Evolutionary conservation across 129 eudicot species (phyloP).

Genomic region (Flaveria brownii): DNA sequence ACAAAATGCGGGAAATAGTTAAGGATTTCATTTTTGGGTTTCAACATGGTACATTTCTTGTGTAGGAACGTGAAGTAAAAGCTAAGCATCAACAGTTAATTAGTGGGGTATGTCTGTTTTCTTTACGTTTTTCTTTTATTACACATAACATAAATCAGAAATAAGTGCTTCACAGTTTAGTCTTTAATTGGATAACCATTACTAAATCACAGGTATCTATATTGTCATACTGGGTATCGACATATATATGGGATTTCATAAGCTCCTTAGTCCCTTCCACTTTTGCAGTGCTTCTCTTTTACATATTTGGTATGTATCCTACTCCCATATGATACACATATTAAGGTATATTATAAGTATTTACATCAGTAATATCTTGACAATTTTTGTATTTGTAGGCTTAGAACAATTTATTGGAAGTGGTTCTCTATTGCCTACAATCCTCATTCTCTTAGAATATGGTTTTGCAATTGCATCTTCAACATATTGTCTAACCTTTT

Average conservation of each 20-base stretch:
- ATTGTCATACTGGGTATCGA: slow-evolving; percentile 84
- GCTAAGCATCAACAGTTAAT: slow-evolving; percentile 97
- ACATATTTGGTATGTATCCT: slow-evolving; percentile 70
- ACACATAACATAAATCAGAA: slow-evolving; percentile 10
- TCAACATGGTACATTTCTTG: slow-evolving; percentile 14
- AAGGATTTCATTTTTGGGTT: slow-evolving; percentile 6
- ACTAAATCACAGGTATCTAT: slow-evolving; percentile 75
- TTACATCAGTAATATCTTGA: slow-evolving; percentile 25
- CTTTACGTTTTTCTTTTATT: slow-evolving; percentile 16
- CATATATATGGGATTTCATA: slow-evolving; percentile 95
- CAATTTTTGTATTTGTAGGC: slow-evolving; percentile 47
- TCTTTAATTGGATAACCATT: slow-evolving; percentile 48
- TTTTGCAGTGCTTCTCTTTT: slow-evolving; percentile 78
- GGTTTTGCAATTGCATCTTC: slow-evolving; percentile 95
- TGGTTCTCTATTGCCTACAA: slow-evolving; percentile 62
- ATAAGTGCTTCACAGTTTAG: background rate
- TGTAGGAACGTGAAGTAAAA: slow-evolving; percentile 97
- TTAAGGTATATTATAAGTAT: slow-evolving; percentile 17
- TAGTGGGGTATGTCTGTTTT: slow-evolving; percentile 76
- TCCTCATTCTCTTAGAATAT: slow-evolving; percentile 79
- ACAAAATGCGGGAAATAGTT: background rate
- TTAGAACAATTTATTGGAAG: slow-evolving; percentile 87
- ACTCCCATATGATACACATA: slow-evolving; percentile 15
- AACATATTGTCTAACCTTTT: slow-evolving; percentile 93
- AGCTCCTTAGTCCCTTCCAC: slow-evolving; percentile 90